Conservation (phyloP, 345 rosid species). For the Hevea brasiliensis region DNA sequence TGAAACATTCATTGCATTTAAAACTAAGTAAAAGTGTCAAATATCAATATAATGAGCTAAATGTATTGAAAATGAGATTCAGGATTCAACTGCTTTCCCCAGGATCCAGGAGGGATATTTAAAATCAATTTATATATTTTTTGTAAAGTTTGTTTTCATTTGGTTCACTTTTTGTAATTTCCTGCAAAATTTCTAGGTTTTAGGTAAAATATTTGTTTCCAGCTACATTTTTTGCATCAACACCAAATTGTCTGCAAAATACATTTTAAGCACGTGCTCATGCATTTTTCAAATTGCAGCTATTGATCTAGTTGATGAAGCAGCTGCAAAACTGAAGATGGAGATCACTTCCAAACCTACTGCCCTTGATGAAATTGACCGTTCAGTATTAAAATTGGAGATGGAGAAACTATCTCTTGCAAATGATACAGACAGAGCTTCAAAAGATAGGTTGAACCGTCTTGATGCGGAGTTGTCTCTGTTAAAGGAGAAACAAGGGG, state of each 20-base stretch:
- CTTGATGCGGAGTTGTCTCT: conserved; percentile 75
- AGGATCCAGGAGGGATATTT: background rate
- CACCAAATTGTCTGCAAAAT: background rate
- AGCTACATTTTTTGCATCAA: background rate
- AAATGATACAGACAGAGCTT: conserved; percentile 90
- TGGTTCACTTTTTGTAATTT: background rate
- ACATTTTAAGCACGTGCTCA: conserved; percentile 16
- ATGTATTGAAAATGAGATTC: background rate
- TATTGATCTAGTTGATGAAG: conserved; percentile 98
- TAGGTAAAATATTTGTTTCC: background rate
- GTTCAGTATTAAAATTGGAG: conserved; percentile 88
- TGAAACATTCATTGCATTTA: background rate
- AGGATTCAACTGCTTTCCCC: background rate
- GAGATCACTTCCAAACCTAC: conserved; percentile 99
- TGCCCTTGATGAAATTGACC: conserved; percentile 94
- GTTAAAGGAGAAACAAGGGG: conserved; percentile 78
- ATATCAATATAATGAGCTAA: background rate
- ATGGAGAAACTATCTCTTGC: conserved; percentile 97
- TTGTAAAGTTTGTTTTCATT: too few relatives aligned
- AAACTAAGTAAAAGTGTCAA: background rate
- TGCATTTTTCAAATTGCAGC: conserved; percentile 52
- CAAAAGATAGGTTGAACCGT: conserved; percentile 83
- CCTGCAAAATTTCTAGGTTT: background rate
- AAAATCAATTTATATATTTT: background rate
- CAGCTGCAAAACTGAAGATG: conserved; percentile 98